Evolutionary conservation across 768 basidiomycete species (phyloP), one percentile per base, ranked within the genome.

Genomic region (Aureoboletus auriporus): DNA sequence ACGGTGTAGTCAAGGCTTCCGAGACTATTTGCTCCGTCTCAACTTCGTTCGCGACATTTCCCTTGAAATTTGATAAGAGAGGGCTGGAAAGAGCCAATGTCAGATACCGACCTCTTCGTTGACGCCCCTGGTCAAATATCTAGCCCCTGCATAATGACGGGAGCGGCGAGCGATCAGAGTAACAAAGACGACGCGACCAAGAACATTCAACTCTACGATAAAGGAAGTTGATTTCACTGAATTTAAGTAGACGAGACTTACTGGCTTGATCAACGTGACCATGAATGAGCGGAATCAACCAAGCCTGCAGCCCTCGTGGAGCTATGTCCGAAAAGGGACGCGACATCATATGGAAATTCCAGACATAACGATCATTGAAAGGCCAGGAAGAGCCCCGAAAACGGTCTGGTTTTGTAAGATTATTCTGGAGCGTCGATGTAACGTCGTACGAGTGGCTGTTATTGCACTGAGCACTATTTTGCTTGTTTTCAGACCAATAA

Each of bases 211-310:
- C 63, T 98, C 95, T 99, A 17, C n/a, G 30, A 2, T 14, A 38
- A 3, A 6, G 13, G 16, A 12, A 26, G 48, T 49, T 27, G 30
- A 34, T 12, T 39, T 33, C 30, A 28, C 8, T 7, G 10, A 23
- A 5, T 13, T 5, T 7, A 23, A 23, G 23, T 1, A 20, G 11
- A 42, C 5, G n/a, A 8, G 54, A 73, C 93, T 59, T 54, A 96
- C 95, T 98, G 28, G 95, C 93, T 82, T 99, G 96, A 60, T 98
- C 95, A 11, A 98, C 90, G 62, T 95, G 94, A 0, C 96, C 96
- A 53, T 98, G 92, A 0, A 98, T 84, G 44, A 99, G 72, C 0
- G 96, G 92, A 12, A 96, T 68, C 6, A 97, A 73, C 95, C 95
- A 99, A 44, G 85, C 76, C 28, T 86, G 79, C 31, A 77, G 78